These are phyloP conservation scores for Amanita brunnescens DNA, from an alignment of 768 basidiomycete species.

Conservation along the genomic window DNA sequence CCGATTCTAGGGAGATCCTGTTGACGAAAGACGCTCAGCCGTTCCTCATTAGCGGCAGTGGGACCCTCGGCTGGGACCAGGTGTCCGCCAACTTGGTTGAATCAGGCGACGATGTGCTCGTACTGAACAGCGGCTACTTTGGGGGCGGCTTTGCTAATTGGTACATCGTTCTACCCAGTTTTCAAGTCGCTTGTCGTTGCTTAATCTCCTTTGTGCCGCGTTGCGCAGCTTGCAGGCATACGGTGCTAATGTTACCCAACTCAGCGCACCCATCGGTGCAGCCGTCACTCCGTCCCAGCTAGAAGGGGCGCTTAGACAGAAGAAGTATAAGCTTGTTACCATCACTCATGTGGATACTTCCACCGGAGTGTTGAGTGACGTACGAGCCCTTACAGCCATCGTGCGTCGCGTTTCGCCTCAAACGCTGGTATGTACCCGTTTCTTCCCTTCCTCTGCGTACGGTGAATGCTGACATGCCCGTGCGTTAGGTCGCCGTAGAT, in stretches of 20 bases:
- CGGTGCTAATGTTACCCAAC: slow-evolving; percentile 78
- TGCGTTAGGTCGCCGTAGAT: slow-evolving; percentile 62
- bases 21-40: slow-evolving; percentile 77
- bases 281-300: slow-evolving; percentile 53
- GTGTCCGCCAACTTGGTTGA: slow-evolving; percentile 90
- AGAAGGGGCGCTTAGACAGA: slow-evolving; percentile 60
- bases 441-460: background rate
- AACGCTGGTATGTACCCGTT: slow-evolving; percentile 49
- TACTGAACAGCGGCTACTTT: slow-evolving; percentile 90
- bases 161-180: slow-evolving; percentile 30
- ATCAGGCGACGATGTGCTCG: slow-evolving; percentile 67
- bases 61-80: slow-evolving; percentile 97
- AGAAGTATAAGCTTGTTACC: slow-evolving; percentile 83
- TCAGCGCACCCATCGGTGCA: slow-evolving; percentile 79
- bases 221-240: slow-evolving; percentile 72
- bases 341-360: slow-evolving; percentile 96
- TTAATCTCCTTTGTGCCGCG: too few species aligned
- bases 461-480: background rate
- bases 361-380: slow-evolving; percentile 81
- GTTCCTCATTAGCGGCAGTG: slow-evolving; percentile 89
- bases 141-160: slow-evolving; percentile 87
- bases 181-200: background rate
- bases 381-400: slow-evolving; percentile 63
- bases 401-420: slow-evolving; percentile 75
- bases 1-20: slow-evolving; percentile 51